phyloP scores from a whole-genome alignment of 2,329 filamentous ascomycete genomes.

The Arachnomyces sp. region DNA sequence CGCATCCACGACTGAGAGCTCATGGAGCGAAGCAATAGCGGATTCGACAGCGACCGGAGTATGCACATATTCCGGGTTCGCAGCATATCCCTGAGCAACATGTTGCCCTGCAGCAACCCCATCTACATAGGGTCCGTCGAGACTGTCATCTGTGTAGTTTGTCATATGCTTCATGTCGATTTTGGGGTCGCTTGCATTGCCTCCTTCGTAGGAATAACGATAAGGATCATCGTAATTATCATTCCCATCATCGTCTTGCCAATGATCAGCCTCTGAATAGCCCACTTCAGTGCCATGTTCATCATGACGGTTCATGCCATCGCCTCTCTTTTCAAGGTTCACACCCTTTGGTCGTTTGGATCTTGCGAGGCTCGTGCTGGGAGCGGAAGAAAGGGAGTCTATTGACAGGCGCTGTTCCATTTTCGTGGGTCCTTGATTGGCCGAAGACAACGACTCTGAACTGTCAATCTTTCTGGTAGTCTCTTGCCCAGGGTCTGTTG shows the following conservation, averaged over 20 bases:
- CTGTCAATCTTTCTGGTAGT: constrained; percentile 45
- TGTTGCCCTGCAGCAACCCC: constrained; percentile 58
- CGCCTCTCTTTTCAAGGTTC: constrained; percentile 43
- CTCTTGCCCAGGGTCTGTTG: constrained; percentile 53
- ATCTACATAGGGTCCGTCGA: constrained; percentile 48
- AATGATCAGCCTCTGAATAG: constrained; percentile 23
- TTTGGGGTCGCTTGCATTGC: constrained; percentile 45
- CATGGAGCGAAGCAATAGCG: constrained; percentile 80
- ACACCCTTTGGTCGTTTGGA: constrained; percentile 47
- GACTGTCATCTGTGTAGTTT: constrained; percentile 48
- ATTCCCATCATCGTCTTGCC: constrained; percentile 25
- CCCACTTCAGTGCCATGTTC: constrained; percentile 28
- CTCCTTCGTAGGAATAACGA: constrained; percentile 38
- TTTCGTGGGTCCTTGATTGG: neutral
- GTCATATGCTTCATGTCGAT: constrained; percentile 45
- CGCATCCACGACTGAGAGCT: constrained; percentile 66
- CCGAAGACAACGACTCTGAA: constrained; percentile 47
- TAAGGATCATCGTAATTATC: constrained; percentile 47
- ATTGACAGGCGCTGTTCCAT: constrained; percentile 44
- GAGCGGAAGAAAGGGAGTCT: constrained; percentile 49
- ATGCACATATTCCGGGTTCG: constrained; percentile 69
- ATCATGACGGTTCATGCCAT: constrained; percentile 39
- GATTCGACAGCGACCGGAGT: constrained; percentile 70
- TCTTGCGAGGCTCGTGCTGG: constrained; percentile 49
- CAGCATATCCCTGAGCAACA: constrained; percentile 59